A percentile compares a stretch with the other conserved stretches of the same genome.
phyloP scores from a whole-genome alignment of 305 asterid species.

The Fraxinus nigra region DNA sequence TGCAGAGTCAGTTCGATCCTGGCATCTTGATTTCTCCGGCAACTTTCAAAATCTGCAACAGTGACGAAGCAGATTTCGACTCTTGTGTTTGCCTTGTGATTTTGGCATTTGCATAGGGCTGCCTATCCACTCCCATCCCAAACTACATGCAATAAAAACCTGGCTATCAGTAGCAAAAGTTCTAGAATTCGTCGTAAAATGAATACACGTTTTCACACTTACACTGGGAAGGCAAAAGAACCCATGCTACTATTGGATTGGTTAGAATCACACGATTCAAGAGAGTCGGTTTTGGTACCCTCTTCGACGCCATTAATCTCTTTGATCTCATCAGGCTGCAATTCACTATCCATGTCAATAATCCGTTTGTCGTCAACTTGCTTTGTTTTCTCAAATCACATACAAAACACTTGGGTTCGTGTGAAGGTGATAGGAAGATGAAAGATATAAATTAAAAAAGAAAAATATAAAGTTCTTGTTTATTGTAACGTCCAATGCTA shows the following conservation, averaged over 20 bases:
- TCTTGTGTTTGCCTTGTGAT: conserved; percentile 34
- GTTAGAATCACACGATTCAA: conserved; percentile 47
- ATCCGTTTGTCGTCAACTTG: conserved; percentile 36
- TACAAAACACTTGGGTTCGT: neutral
- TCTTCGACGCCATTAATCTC: conserved; percentile 31
- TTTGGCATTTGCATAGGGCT: conserved; percentile 89
- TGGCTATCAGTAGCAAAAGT: neutral
- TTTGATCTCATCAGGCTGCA: conserved; percentile 32
- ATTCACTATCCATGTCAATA: conserved; percentile 12
- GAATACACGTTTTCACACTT: conserved; percentile 24
- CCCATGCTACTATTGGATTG: conserved; percentile 43
- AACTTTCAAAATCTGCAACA: conserved; percentile 59
- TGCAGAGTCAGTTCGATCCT: neutral
- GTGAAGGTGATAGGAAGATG: neutral
- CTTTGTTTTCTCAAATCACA: neutral
- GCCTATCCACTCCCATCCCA: conserved; percentile 72
- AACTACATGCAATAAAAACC: conserved; percentile 36
- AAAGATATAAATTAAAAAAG: neutral
- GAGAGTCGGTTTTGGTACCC: conserved; percentile 35
- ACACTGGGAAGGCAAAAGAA: conserved; percentile 66
- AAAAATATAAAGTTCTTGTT: neutral
- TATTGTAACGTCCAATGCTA: neutral
- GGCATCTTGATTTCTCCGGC: neutral
- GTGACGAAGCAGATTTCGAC: conserved; percentile 33
- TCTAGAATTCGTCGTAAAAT: neutral